These are phyloP conservation scores for Aspergillus sp. DNA, from an alignment of 2,329 filamentous ascomycete species.

Conservation along the genomic window DNA sequence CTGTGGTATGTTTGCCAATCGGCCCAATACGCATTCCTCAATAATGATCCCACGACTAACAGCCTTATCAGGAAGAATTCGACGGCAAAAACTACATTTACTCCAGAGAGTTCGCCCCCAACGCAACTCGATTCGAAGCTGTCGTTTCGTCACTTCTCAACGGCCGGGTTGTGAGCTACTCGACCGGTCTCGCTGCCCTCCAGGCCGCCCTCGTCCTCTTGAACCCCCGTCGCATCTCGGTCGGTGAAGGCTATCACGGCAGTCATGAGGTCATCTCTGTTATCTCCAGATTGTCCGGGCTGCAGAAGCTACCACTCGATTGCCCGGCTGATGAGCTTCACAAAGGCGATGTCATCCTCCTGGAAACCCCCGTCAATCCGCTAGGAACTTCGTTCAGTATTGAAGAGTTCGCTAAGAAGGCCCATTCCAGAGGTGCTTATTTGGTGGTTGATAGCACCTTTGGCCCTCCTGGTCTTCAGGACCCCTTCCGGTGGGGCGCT, in stretches of 20 bases:
- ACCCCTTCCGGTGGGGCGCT: conserved; percentile 78
- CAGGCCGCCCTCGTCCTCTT: conserved; percentile 79
- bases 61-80: conserved; percentile 17
- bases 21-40: neutral
- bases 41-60: neutral
- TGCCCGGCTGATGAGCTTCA: conserved; percentile 66
- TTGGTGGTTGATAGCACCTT: conserved; percentile 93
- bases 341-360: conserved; percentile 79
- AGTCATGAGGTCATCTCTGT: conserved; percentile 83
- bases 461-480: conserved; percentile 82
- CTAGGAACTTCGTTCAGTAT: conserved; percentile 79
- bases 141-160: conserved; percentile 73
- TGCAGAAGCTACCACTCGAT: conserved; percentile 72
- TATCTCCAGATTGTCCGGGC: conserved; percentile 72
- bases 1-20: conserved; percentile 45
- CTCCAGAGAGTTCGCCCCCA: conserved; percentile 77
- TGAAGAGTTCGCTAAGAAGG: conserved; percentile 68
- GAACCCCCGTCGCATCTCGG: conserved; percentile 79
- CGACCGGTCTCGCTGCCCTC: conserved; percentile 82
- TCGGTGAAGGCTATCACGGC: conserved; percentile 86
- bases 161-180: conserved; percentile 70
- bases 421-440: conserved; percentile 70
- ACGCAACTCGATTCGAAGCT: conserved; percentile 80
- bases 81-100: conserved; percentile 66
- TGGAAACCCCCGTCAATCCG: conserved; percentile 94